phyloP scores from a whole-genome alignment of 495 filamentous ascomycete species.

The Penicillium crystallinum region DNA sequence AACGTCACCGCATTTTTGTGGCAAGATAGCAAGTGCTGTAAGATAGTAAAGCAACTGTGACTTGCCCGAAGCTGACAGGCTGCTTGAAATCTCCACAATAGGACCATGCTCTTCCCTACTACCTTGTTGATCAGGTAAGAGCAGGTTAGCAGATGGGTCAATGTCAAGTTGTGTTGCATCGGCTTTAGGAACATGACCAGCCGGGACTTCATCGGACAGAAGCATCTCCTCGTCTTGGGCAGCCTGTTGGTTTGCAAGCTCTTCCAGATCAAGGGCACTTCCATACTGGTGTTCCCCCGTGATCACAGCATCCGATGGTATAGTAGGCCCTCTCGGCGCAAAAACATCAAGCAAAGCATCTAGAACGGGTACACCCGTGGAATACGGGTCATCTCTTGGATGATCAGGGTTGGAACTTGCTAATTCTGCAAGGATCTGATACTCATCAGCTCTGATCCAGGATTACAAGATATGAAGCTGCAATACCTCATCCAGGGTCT shows the following conservation, averaged over 20 bases:
- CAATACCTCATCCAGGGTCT: slow-evolving; percentile 60
- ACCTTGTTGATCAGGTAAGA: slow-evolving; percentile 7
- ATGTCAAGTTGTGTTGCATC: slow-evolving; percentile 3
- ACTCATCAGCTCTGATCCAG: slow-evolving; percentile 2
- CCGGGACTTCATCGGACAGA: neutral
- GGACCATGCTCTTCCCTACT: slow-evolving; percentile 29
- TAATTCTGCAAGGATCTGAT: slow-evolving; percentile 46
- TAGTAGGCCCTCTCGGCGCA: slow-evolving; percentile 16
- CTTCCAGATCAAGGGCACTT: neutral
- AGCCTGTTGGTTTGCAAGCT: neutral
- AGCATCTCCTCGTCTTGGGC: slow-evolving; percentile 20
- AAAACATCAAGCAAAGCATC: slow-evolving; percentile 48
- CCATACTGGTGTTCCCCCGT: slow-evolving; percentile 1
- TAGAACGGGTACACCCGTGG: slow-evolving; percentile 42
- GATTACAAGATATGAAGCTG: neutral
- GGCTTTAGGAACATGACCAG: neutral
- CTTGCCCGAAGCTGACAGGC: slow-evolving; percentile 52
- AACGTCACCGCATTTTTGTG: slow-evolving; percentile 31
- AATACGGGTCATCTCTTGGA: slow-evolving; percentile 1
- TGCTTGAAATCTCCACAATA: slow-evolving; percentile 55
- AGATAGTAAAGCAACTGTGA: slow-evolving; percentile 67
- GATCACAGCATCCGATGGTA: neutral
- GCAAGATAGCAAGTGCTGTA: slow-evolving; percentile 54
- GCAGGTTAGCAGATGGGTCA: slow-evolving; percentile 3
- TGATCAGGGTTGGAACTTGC: slow-evolving; percentile 20